These are phyloP conservation scores for Aspergillus unguis DNA, from an alignment of 2,329 filamentous ascomycete genomes.

Conservation along the genomic window DNA sequence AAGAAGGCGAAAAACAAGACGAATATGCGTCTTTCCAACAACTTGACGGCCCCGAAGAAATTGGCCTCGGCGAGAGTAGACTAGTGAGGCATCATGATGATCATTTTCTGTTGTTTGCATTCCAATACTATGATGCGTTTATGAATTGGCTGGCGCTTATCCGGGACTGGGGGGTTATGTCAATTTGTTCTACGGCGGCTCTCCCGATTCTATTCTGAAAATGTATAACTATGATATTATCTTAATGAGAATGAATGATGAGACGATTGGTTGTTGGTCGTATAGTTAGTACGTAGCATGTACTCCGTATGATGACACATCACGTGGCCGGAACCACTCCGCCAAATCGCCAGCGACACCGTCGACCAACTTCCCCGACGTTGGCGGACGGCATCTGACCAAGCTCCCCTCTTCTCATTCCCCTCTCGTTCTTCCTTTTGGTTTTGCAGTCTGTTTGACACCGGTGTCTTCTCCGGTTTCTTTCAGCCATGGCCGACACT, in stretches of 20 bases:
- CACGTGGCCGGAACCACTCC: slow-evolving; percentile 7
- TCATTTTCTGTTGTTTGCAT: slow-evolving; percentile 3
- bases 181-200: background rate
- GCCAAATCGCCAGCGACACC: slow-evolving; percentile 8
- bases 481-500: slow-evolving; percentile 38
- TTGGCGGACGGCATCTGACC: background rate
- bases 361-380: slow-evolving; percentile 9
- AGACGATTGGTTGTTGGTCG: background rate
- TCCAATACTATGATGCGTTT: slow-evolving; percentile 7
- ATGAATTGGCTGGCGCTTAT: slow-evolving; percentile 9
- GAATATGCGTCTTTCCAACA: slow-evolving; percentile 73
- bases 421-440: slow-evolving; percentile 14
- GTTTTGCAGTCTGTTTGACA: slow-evolving; percentile 7
- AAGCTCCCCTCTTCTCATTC: slow-evolving; percentile 8
- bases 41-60: slow-evolving; percentile 67
- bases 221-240: slow-evolving; percentile 9
- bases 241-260: slow-evolving; percentile 7
- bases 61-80: slow-evolving; percentile 74
- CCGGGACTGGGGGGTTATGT: slow-evolving; percentile 2
- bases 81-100: slow-evolving; percentile 36
- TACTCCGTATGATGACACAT: slow-evolving; percentile 6
- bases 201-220: background rate
- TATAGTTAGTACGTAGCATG: background rate
- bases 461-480: background rate
- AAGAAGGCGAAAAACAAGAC: slow-evolving; percentile 82